Evolutionary conservation across 441 rosid genomes (phyloP).

Genomic region (Pelargonium myrrhifolium): DNA sequence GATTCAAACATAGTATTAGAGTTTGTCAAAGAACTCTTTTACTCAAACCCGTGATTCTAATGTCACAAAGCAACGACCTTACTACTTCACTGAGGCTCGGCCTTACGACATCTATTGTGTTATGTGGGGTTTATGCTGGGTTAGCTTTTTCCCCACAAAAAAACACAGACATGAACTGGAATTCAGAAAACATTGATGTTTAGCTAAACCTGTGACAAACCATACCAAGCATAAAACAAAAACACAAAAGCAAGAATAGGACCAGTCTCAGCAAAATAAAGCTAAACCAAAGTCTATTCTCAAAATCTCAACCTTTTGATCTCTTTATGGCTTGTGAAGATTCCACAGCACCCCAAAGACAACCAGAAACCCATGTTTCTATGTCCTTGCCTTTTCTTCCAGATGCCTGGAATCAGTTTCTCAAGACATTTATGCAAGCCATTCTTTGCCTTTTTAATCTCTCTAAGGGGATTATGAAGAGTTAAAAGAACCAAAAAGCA

Average conservation of each 20-base stretch:
- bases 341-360: not conserved
- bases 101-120: not conserved
- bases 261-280: constrained; percentile 4
- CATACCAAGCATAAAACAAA: constrained; percentile 5
- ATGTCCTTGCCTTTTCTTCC: not conserved
- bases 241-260: not conserved
- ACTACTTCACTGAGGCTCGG: no score
- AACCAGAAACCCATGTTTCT: not conserved
- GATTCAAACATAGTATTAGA: no score
- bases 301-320: not conserved
- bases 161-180: constrained; percentile 6
- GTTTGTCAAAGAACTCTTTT: no score
- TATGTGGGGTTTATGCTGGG: not conserved
- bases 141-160: not conserved
- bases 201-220: not conserved
- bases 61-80: no score
- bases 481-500: no score
- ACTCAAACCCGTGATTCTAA: no score
- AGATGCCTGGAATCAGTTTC: not conserved
- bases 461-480: no score
- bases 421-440: not conserved
- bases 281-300: not conserved
- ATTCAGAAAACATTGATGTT: constrained; percentile 5
- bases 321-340: not conserved
- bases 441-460: not conserved